Evolutionary conservation across 2,329 filamentous ascomycete genomes (phyloP).

Genomic region (Chaetothyriales sp.): DNA sequence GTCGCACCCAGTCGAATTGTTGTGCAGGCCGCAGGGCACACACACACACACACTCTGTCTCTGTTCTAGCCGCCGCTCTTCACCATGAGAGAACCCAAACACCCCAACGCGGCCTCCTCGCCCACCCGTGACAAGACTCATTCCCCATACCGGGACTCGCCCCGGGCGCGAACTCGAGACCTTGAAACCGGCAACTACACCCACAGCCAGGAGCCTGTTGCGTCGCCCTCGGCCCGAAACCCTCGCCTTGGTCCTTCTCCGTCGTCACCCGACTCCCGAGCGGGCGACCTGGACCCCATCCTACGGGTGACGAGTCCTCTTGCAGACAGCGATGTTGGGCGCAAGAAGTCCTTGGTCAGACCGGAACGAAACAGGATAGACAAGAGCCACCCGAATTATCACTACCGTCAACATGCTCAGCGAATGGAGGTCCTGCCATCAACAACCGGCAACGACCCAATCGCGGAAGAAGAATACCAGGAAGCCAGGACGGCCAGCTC

Average conservation of each 20-base stretch:
- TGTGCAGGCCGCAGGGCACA: neutral
- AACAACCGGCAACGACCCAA: conserved; percentile 79
- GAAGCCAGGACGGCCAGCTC: conserved; percentile 42
- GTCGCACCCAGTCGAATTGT: neutral
- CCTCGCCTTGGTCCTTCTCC: conserved; percentile 25
- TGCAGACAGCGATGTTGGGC: conserved; percentile 34
- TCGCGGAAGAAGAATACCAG: conserved; percentile 60
- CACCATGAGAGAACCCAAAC: conserved; percentile 38
- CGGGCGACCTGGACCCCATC: conserved; percentile 39
- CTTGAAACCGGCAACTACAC: conserved; percentile 47
- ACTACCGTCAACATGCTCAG: conserved; percentile 88
- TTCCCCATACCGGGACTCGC: conserved; percentile 51
- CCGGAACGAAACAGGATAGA: conserved; percentile 80
- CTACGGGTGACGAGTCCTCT: conserved; percentile 24
- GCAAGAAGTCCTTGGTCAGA: conserved; percentile 77
- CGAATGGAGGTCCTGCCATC: conserved; percentile 85
- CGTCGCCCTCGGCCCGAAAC: conserved; percentile 23
- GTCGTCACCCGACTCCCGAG: conserved; percentile 30
- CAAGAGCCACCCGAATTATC: conserved; percentile 79
- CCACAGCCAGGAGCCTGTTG: conserved; percentile 20
- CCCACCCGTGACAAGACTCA: conserved; percentile 44
- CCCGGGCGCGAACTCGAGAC: conserved; percentile 54
- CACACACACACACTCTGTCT: too few species aligned
- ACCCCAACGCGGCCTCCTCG: conserved; percentile 46
- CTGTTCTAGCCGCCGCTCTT: neutral